Evolutionary conservation across 2,329 filamentous ascomycete species (phyloP).

Genomic region (Emydomyces testavorans): DNA sequence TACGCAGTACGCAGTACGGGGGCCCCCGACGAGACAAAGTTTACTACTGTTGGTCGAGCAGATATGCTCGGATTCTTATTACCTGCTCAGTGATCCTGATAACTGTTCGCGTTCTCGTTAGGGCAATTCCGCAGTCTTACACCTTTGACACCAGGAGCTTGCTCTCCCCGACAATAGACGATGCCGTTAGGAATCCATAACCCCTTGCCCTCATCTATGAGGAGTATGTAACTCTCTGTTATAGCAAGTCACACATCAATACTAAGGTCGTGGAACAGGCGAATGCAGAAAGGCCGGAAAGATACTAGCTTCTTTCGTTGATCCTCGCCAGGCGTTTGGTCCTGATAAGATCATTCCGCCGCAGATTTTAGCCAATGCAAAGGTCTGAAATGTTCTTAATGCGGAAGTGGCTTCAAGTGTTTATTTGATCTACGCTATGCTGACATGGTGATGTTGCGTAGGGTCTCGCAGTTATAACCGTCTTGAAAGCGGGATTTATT

Average conservation of each 20-base stretch:
- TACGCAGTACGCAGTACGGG: too few species aligned
- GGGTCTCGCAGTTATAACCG: slow-evolving; percentile 41
- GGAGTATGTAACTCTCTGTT: slow-evolving; percentile 30
- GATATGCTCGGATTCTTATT: too few species aligned
- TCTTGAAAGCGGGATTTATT: slow-evolving; percentile 41
- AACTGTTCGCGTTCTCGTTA: too few species aligned
- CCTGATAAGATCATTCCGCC: slow-evolving; percentile 97
- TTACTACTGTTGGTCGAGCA: too few species aligned
- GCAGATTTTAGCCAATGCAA: slow-evolving; percentile 75
- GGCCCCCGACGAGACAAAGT: too few species aligned
- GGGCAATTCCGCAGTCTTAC: not conserved
- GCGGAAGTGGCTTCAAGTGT: not conserved
- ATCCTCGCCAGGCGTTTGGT: slow-evolving; percentile 83
- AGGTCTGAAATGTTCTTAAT: slow-evolving; percentile 44
- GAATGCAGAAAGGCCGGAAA: slow-evolving; percentile 97
- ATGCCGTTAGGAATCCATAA: slow-evolving; percentile 27
- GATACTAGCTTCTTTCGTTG: slow-evolving; percentile 88
- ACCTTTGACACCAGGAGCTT: not conserved
- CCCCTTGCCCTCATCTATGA: slow-evolving; percentile 39
- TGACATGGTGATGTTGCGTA: slow-evolving; percentile 17
- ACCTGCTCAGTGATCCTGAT: too few species aligned
- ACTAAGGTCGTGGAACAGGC: slow-evolving; percentile 45
- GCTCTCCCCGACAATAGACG: not conserved
- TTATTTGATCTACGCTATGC: not conserved
- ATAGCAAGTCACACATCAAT: slow-evolving; percentile 10